Conservation (phyloP, 106 monocot genomes). For the Dactylorhiza incarnata region DNA sequence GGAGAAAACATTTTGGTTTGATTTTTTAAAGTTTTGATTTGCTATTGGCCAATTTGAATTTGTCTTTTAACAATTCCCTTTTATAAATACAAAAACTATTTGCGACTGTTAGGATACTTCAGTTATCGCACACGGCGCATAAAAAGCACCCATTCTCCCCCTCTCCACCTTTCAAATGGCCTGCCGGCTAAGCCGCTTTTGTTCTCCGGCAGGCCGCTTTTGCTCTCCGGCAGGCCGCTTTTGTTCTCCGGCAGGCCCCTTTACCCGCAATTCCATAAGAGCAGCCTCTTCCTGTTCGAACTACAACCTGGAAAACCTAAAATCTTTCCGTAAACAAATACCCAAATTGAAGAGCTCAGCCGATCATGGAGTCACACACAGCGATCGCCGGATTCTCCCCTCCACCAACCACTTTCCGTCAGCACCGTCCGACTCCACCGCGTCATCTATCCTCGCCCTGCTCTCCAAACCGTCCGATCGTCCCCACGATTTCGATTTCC, state of each 20-base stretch:
- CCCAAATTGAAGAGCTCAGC: background rate
- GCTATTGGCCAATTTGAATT: too few species aligned
- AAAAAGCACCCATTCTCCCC: too few species aligned
- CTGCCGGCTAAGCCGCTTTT: background rate
- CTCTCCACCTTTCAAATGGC: background rate
- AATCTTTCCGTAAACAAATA: background rate
- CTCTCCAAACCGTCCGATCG: constrained; percentile 13
- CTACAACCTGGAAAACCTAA: constrained; percentile 2
- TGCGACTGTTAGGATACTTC: too few species aligned
- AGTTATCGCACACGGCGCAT: too few species aligned
- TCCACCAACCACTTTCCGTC: background rate
- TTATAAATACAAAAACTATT: too few species aligned
- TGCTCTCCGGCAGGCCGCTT: too few species aligned
- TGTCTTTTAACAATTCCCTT: too few species aligned
- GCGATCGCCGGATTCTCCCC: background rate
- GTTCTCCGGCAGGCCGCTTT: too few species aligned
- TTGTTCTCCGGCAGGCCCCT: background rate
- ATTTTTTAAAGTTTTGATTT: too few species aligned
- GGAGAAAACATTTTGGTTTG: too few species aligned
- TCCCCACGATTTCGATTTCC: constrained; percentile 1
- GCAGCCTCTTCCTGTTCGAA: constrained; percentile 5
- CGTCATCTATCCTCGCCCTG: constrained; percentile 12
- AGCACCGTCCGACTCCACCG: constrained; percentile 3
- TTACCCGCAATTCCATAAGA: too few species aligned
- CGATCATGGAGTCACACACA: background rate